These are phyloP conservation scores for Aschersonia sp. DNA, from an alignment of 2,329 filamentous ascomycete species.

Conservation along the genomic window DNA sequence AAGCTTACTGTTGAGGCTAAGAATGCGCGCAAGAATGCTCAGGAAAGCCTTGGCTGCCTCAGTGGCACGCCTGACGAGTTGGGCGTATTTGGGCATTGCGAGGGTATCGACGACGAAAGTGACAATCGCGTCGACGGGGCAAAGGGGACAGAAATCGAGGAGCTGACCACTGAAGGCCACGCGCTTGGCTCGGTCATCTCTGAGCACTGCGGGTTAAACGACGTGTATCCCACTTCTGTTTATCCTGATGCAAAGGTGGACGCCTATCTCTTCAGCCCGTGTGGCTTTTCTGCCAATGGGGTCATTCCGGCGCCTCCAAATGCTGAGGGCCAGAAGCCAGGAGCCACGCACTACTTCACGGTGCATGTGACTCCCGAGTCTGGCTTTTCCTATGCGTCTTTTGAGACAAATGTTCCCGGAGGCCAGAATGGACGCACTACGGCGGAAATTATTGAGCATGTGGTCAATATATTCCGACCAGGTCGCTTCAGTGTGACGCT, in stretches of 20 bases:
- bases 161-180: constrained; percentile 84
- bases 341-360: constrained; percentile 80
- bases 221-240: constrained; percentile 72
- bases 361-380: constrained; percentile 97
- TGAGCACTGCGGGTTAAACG: constrained; percentile 73
- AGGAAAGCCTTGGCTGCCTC: constrained; percentile 44
- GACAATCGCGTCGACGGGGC: not conserved
- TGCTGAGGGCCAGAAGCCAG: constrained; percentile 13
- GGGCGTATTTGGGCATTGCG: constrained; percentile 68
- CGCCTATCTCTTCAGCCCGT: constrained; percentile 90
- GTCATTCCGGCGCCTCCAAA: constrained; percentile 66
- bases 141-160: constrained; percentile 43
- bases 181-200: constrained; percentile 85
- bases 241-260: constrained; percentile 92
- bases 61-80: constrained; percentile 42
- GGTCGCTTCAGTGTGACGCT: constrained; percentile 96
- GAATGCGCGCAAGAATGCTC: constrained; percentile 44
- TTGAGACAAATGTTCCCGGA: constrained; percentile 94
- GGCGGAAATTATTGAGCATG: constrained; percentile 80
- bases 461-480: constrained; percentile 90
- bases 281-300: constrained; percentile 93
- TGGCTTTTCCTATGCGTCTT: constrained; percentile 92
- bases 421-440: constrained; percentile 79
- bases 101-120: constrained; percentile 27
- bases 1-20: constrained; percentile 56